These are phyloP conservation scores for Colletotrichum lentis DNA, from an alignment of 2,329 filamentous ascomycete species.

Conservation along the genomic window DNA sequence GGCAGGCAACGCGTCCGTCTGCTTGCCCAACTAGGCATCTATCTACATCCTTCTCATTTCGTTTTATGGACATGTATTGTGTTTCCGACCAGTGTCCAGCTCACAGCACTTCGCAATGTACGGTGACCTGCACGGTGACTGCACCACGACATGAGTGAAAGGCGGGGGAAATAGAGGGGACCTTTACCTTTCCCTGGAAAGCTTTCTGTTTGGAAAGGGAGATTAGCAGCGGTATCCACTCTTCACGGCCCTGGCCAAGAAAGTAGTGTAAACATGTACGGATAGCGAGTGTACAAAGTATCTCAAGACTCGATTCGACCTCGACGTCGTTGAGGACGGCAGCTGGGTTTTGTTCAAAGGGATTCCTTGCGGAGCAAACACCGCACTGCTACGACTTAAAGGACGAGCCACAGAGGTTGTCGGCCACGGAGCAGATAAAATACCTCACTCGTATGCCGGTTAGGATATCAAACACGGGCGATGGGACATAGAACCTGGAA, in stretches of 20 bases:
- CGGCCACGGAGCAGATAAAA: neutral
- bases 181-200: conserved; percentile 6
- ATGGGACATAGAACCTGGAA: neutral
- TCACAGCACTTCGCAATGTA: neutral
- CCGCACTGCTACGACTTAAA: neutral
- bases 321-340: neutral
- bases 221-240: neutral
- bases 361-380: conserved; percentile 4
- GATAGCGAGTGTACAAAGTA: neutral
- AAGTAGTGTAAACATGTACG: too few species aligned
- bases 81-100: too few species aligned
- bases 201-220: neutral
- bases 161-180: conserved; percentile 10
- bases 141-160: neutral
- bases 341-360: neutral
- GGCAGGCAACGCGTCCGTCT: too few species aligned
- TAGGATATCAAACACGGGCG: neutral
- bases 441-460: conserved; percentile 6
- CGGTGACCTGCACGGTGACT: neutral
- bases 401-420: conserved; percentile 7
- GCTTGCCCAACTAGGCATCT: too few species aligned
- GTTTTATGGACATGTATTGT: neutral
- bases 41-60: too few species aligned
- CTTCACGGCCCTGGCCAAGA: neutral
- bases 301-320: neutral